Evolutionary conservation across 164 flowering plant species (phyloP), one percentile per base, ranked within the genome.

Genomic region (Liriodendron chinense): DNA sequence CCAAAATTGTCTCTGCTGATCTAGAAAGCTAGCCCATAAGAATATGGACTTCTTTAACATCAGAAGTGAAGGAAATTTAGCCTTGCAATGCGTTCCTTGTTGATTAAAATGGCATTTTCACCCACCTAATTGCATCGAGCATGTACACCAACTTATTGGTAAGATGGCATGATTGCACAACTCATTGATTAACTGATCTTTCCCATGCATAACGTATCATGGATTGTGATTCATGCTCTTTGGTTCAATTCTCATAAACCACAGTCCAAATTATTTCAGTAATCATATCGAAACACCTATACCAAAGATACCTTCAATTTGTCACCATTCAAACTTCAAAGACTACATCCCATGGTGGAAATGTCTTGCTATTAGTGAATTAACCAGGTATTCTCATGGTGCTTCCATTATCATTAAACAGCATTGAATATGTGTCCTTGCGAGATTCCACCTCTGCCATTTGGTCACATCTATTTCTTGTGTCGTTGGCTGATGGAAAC

Each of bases 401-500:
- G 16, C 59, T 53, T 53, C 59, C 59, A 53, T 12, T 53, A 53
- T 53, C 59, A 2, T 53, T 53, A 53, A 53, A 12, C 18, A 12
- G 9, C 20, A 12, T 53, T 53, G 18, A 53, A 16, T 53, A 13
- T 2, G 59, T 12, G 59, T 53, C 59, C 59, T 53, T 53, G 59
- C 18, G 5, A 53, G 20, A 53, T 16, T 53, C 59, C 3, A 53
- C 59, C 59, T 16, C 59, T 53, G 13, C 16, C 59, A 53, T 34
- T 34, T 34, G 43, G 43, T 34, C 5, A 53, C 4, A 10, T 53
- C 20, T 8, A 53, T 53, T 53, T 63, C 47, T 18, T 48, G 50
- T 64, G 34, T 22, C 47, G 25, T 59, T 75, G 47, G 20, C 43
- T 76, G 65, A n/a, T 53, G 70, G 28, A 76, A 65, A 73, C 69